Evolutionary conservation across 257 asterid species (phyloP).

Genomic region (Solanum sejunctum): DNA sequence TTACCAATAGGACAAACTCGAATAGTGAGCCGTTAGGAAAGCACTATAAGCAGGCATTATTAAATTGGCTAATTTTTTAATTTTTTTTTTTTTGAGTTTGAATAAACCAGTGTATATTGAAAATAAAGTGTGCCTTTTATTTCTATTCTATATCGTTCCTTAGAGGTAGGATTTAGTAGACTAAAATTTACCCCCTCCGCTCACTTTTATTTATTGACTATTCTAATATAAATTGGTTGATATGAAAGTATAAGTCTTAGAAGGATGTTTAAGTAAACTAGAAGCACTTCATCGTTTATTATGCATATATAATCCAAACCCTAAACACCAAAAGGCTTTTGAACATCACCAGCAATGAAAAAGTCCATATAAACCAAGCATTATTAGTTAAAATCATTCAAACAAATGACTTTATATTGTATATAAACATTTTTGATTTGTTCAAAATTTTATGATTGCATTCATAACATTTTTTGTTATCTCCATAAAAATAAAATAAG

Average conservation of each 20-base stretch:
- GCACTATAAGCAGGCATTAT: background rate
- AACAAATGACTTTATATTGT: background rate
- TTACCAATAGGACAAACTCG: background rate
- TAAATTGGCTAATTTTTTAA: too few species aligned
- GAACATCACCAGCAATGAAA: background rate
- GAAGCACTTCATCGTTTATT: too few species aligned
- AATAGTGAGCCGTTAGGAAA: background rate
- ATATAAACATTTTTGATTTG: background rate
- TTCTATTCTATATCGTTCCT: too few species aligned
- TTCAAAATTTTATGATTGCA: background rate
- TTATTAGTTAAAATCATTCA: too few species aligned
- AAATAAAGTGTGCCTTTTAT: too few species aligned
- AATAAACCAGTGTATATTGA: background rate
- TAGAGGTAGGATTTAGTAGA: too few species aligned
- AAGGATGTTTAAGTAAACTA: background rate
- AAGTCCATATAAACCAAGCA: background rate
- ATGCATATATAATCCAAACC: too few species aligned
- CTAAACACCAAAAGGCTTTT: background rate
- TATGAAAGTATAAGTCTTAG: background rate
- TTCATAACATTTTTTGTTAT: background rate
- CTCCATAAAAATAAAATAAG: too few species aligned
- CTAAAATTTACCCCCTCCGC: too few species aligned
- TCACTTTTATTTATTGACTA: background rate
- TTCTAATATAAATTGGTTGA: background rate
- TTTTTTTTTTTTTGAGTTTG: background rate